Evolutionary conservation across 176 grass and related monocot species (phyloP), one percentile per base, ranked within the genome.

Genomic region (Typha latifolia): DNA sequence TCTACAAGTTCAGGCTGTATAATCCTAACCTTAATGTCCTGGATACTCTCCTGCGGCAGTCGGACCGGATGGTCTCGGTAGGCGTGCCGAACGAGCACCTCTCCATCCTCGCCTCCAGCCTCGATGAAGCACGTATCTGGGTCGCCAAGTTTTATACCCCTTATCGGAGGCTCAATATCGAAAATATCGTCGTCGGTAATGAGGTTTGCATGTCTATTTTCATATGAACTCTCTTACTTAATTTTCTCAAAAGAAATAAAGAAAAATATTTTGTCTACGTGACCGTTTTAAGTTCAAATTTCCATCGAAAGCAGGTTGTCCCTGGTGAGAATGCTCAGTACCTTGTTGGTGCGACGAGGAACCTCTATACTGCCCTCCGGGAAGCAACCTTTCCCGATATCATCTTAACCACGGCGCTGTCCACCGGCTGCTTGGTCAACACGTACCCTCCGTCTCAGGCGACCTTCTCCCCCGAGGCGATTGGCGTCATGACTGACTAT

Each of bases 1-100:
- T 62, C 55, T 31, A 43, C 29, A 61, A 61, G 34, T 18, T 81
- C 27, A 53, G 78, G 51, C 56, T 80, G 14, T 80, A 66, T 49
- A 59, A 73, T 5, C 78, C 78, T 4, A 4, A 74, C 61, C 47
- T 37, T 15, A 31, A 53, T 12, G 70, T 55, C 47, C 64, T 69
- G 32, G 52, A 50, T 3, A 53, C 79, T 12, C 65, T 74, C n/a
- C 48, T n/a, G n/a, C n/a, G 16, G 14, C 43, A 64, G 2, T 66
- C 72, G 29, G 53, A 47, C 61, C 70, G 74, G 8, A 29, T 18
- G 2, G 22, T 80, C 18, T 49, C 63, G 29, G 13, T 74, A 11
- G 52, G 70, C 69, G 62, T 50, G 49, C 2, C 19, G 24, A 63
- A 80, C 26, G n/a, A 22, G 13, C 56, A 79, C 59, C 47, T 79